Evolutionary conservation across 768 basidiomycete species (phyloP), one percentile per base, ranked within the genome.

Genomic region (Trametes cingulata): DNA sequence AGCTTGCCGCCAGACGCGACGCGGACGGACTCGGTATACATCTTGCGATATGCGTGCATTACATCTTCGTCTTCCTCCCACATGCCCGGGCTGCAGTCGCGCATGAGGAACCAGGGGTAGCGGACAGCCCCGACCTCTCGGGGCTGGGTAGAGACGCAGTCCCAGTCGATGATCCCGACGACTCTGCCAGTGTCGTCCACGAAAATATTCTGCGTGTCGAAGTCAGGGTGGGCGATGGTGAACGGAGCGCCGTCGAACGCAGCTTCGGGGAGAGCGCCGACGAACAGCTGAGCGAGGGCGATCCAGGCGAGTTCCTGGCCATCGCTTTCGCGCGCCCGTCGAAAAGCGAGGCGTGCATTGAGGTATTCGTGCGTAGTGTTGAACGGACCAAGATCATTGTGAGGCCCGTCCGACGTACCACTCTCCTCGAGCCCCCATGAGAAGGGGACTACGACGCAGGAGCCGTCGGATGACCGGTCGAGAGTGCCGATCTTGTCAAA

Each of bases 101-200:
- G 17, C 6, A 36, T 48, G 45, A 56, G 33, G 22, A 33, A 56
- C 19, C 10, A 12, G 22, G 55, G 55, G 37, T 49, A 56, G 14
- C 35, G 9, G 10, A 58, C 27, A 6, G 49, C 57, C 14, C 37
- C 47, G 22, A 50, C 12, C 15, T 51, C 42, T 22, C 29, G 24
- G 14, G 43, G 51, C 33, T 9, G n/a, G 20, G 33, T 35, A 27
- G 20, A 9, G 7, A 59, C 29, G 1, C 50, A 50, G 36, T 52
- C 50, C 58, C 43, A 59, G 51, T 59, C 50, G 45, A 58, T 59
- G n/a, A 59, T 7, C 19, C 27, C 51, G 20, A 27, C 35, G 24
- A 52, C 49, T 15, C 37, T 22, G 24, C 57, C 57, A 2, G 49
- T 33, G 40, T 50, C 49, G 41, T 58, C 57, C 20, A 58, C 57